phyloP scores from a whole-genome alignment of 192 early-diverging fungal species.

The Coemansia sp. region DNA sequence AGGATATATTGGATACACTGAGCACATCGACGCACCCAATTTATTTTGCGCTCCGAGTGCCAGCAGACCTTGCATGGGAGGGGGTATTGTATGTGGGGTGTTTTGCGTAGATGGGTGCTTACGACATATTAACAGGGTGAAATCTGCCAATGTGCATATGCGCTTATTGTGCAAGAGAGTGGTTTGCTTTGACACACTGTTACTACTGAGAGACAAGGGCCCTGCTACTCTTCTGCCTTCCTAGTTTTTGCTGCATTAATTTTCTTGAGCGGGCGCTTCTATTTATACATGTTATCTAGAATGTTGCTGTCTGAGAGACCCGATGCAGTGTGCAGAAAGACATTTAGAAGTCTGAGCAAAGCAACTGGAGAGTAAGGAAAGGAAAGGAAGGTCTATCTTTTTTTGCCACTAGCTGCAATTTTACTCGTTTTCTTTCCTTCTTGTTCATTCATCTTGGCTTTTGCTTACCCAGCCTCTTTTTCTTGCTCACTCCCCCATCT shows the following conservation, averaged over 20 bases:
- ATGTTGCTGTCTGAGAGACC: not conserved
- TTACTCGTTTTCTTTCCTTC: not conserved
- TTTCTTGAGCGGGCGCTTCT: not conserved
- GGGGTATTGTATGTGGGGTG: not conserved
- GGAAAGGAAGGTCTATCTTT: not conserved
- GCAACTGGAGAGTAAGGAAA: not conserved
- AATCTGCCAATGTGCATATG: not conserved
- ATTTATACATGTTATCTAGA: not conserved
- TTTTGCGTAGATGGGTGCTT: not conserved
- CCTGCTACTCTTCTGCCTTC: not conserved
- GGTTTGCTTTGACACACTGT: not conserved
- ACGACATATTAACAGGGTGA: not conserved
- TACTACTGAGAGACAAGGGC: not conserved
- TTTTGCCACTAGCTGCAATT: constrained; percentile 4
- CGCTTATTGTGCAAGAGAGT: not conserved
- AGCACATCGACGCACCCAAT: not conserved
- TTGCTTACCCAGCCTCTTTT: constrained; percentile 7
- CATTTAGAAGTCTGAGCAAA: not conserved
- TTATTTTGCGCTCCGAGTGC: not conserved
- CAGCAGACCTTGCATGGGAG: constrained; percentile 1
- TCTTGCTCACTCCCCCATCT: not conserved
- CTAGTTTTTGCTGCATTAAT: not conserved
- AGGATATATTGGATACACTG: not conserved
- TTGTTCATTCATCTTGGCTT: not conserved
- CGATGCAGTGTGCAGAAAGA: not conserved